phyloP scores from a whole-genome alignment of 768 basidiomycete genomes.

The Russula lepida region DNA sequence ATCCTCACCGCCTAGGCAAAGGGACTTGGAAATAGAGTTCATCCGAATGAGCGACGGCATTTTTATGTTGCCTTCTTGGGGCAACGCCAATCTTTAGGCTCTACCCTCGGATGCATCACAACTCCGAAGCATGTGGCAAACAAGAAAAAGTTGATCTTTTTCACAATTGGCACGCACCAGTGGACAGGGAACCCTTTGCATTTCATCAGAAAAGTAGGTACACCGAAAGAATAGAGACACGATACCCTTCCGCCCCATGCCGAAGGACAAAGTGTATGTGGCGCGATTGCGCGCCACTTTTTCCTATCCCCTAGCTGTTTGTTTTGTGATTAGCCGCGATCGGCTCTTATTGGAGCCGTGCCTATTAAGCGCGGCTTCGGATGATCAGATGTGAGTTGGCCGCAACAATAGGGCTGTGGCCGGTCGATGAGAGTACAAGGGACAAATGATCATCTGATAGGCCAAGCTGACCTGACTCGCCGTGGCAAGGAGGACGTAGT shows the following conservation, averaged over 20 bases:
- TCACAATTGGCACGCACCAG: neutral
- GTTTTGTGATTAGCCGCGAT: conserved; percentile 7
- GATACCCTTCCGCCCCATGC: neutral
- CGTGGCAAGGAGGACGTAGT: neutral
- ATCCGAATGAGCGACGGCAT: neutral
- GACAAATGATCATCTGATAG: neutral
- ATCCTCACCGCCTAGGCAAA: neutral
- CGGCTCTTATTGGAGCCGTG: neutral
- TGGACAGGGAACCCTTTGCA: neutral
- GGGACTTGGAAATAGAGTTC: neutral
- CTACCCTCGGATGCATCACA: neutral
- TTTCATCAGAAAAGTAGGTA: neutral
- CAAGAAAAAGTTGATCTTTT: neutral
- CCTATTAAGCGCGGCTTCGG: neutral
- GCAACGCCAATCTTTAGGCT: neutral
- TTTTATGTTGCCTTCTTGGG: neutral
- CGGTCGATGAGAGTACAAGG: neutral
- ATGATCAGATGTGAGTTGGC: conserved; percentile 3
- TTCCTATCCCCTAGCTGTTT: neutral
- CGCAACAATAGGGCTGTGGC: neutral
- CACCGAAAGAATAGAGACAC: neutral
- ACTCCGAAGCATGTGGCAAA: neutral
- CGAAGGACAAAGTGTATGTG: neutral
- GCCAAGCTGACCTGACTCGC: neutral
- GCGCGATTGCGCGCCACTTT: neutral